Conservation (phyloP, 192 early-diverging fungal species). For the Linnemannia schmuckeri region DNA sequence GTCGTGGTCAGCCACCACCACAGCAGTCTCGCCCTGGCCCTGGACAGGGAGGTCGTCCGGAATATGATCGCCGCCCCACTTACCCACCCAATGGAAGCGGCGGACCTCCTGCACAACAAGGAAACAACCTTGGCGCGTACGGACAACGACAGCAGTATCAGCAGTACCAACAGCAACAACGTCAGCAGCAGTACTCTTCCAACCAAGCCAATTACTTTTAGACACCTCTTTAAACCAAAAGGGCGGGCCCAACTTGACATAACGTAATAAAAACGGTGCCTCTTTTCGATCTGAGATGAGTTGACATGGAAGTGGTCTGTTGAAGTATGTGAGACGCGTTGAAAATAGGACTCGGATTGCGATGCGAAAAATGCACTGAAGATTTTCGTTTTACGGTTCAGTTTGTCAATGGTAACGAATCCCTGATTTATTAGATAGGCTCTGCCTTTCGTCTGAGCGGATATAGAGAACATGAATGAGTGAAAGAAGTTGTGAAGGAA, state of each 20-base stretch:
- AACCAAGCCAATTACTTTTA: constrained; percentile 46
- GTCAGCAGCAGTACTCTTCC: constrained; percentile 12
- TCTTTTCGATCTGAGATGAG: no score
- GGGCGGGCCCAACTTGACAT: not conserved
- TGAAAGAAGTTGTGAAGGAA: no score
- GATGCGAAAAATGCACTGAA: no score
- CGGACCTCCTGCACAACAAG: constrained; percentile 7
- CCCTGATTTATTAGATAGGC: no score
- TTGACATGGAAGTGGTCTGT: not conserved
- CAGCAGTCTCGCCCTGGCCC: constrained; percentile 12
- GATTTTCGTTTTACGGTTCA: no score
- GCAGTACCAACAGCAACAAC: constrained; percentile 25
- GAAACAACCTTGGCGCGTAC: constrained; percentile 34
- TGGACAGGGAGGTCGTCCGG: constrained; percentile 17
- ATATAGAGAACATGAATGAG: no score
- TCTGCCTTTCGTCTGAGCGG: no score
- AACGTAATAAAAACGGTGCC: no score
- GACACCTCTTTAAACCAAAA: not conserved
- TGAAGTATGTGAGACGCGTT: no score
- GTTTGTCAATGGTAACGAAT: no score
- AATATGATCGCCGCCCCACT: constrained; percentile 28
- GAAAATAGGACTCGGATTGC: no score
- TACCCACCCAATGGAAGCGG: constrained; percentile 19
- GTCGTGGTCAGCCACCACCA: constrained; percentile 7
- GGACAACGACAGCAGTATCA: constrained; percentile 35